Percentiles rank a stretch among this genome's conserved stretches.
Conservation (phyloP, 768 basidiomycete genomes). For the Mycena filopes region DNA sequence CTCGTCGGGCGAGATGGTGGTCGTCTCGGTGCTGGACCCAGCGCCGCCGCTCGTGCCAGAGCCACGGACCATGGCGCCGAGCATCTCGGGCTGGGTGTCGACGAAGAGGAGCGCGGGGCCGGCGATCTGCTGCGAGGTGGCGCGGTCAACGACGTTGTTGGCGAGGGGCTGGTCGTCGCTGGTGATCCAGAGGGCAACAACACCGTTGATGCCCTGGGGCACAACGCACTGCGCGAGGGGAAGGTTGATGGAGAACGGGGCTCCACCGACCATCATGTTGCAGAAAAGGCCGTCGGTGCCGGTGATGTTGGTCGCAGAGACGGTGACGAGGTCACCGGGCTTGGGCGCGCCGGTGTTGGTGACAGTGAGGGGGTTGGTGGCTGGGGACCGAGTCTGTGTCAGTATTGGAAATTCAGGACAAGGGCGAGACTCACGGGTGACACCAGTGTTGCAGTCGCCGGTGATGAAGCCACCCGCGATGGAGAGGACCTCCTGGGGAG, state of each 20-base stretch:
- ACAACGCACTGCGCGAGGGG: slow-evolving; percentile 71
- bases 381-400: slow-evolving; percentile 33
- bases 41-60: slow-evolving; percentile 29
- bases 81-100: slow-evolving; percentile 64
- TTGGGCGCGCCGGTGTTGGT: slow-evolving; percentile 70
- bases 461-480: slow-evolving; percentile 75
- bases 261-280: slow-evolving; percentile 80
- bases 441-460: slow-evolving; percentile 69
- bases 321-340: slow-evolving; percentile 70
- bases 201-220: slow-evolving; percentile 75
- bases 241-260: slow-evolving; percentile 63
- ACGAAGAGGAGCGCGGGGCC: slow-evolving; percentile 79
- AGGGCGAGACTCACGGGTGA: slow-evolving; percentile 54
- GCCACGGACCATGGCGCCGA: slow-evolving; percentile 57
- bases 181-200: slow-evolving; percentile 79
- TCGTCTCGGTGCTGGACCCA: slow-evolving; percentile 34
- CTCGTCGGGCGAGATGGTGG: slow-evolving; percentile 46
- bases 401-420: neutral
- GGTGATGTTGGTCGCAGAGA: slow-evolving; percentile 67
- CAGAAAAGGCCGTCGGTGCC: slow-evolving; percentile 66
- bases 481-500: slow-evolving; percentile 76
- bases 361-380: slow-evolving; percentile 67
- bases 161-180: slow-evolving; percentile 68
- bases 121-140: slow-evolving; percentile 65
- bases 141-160: slow-evolving; percentile 69